Percentiles rank a stretch among this genome's conserved stretches.
Evolutionary conservation across 345 rosid species (phyloP).

Genomic region (Lepidium africanum): DNA sequence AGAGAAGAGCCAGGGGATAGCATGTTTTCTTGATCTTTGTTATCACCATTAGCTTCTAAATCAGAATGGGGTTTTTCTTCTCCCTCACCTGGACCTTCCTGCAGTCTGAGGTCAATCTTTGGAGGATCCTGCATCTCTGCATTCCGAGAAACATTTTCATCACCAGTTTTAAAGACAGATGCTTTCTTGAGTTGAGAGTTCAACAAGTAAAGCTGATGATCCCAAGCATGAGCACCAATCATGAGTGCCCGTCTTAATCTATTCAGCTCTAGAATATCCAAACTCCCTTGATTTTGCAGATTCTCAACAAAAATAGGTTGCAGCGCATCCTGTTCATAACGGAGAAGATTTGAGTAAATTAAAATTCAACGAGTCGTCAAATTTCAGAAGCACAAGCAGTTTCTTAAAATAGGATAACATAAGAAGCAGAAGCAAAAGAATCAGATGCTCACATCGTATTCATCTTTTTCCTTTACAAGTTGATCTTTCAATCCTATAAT

Average conservation of each 20-base stretch:
- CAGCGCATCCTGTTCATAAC: slow-evolving; percentile 46
- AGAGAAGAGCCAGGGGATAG: slow-evolving; percentile 49
- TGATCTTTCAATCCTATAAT: slow-evolving; percentile 57
- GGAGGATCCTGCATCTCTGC: slow-evolving; percentile 25
- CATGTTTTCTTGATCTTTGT: slow-evolving; percentile 12
- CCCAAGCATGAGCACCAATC: slow-evolving; percentile 75
- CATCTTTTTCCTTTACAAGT: slow-evolving; percentile 54
- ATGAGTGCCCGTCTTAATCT: slow-evolving; percentile 58
- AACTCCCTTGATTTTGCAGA: slow-evolving; percentile 32
- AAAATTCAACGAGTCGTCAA: slow-evolving; percentile 4
- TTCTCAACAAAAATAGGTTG: slow-evolving; percentile 41
- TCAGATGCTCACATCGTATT: slow-evolving; percentile 50
- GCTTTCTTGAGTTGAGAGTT: slow-evolving; percentile 51
- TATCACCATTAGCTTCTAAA: slow-evolving; percentile 29
- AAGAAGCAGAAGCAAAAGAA: not conserved
- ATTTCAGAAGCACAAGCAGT: not conserved
- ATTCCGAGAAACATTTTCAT: slow-evolving; percentile 27
- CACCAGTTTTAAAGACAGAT: slow-evolving; percentile 29
- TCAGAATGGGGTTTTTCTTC: slow-evolving; percentile 35
- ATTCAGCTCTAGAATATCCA: slow-evolving; percentile 82
- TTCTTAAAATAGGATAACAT: not conserved
- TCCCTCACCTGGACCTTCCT: slow-evolving; percentile 23
- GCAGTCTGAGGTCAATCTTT: slow-evolving; percentile 13
- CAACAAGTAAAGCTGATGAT: slow-evolving; percentile 58
- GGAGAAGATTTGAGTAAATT: not conserved